A percentile compares a stretch with the other conserved stretches of the same genome.
Conservation (phyloP, 306 rosid species). For the Cyclanthera cordifolia region DNA sequence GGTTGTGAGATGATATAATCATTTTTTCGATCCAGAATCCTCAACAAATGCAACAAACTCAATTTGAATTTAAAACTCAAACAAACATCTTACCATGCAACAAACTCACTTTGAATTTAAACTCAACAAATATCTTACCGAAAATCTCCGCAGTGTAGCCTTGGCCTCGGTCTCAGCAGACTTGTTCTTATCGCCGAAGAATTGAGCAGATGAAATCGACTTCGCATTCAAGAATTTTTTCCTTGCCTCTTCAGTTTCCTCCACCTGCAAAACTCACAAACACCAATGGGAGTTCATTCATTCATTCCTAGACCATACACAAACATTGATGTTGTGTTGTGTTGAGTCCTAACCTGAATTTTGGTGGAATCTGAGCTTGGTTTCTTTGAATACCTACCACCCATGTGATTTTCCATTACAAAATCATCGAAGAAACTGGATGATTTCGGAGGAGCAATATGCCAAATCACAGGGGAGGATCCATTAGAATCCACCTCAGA, state of each 20-base stretch:
- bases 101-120: no score
- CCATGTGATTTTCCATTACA: slow-evolving; percentile 47
- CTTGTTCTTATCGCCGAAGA: slow-evolving; percentile 65
- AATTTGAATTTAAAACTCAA: no score
- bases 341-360: background rate
- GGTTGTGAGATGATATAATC: no score
- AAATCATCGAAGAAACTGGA: slow-evolving; percentile 82
- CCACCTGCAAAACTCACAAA: slow-evolving; percentile 26
- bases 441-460: slow-evolving; percentile 72
- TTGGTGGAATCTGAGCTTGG: slow-evolving; percentile 30
- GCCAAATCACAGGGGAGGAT: slow-evolving; percentile 32
- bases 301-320: background rate
- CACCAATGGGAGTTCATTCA: background rate
- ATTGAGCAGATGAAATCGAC: slow-evolving; percentile 88
- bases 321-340: background rate
- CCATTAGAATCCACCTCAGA: slow-evolving; percentile 50
- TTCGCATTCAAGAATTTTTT: slow-evolving; percentile 89
- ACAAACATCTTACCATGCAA: slow-evolving; percentile 36
- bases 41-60: no score
- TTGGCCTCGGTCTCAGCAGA: slow-evolving; percentile 49
- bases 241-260: slow-evolving; percentile 82
- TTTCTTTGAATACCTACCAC: slow-evolving; percentile 29
- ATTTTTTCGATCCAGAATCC: no score
- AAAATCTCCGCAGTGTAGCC: slow-evolving; percentile 65
- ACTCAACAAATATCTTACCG: slow-evolving; percentile 32